Percentiles rank a stretch among this genome's conserved stretches.
phyloP scores from a whole-genome alignment of 2,329 filamentous ascomycete genomes.

The Cordyceps fumosorosea region DNA sequence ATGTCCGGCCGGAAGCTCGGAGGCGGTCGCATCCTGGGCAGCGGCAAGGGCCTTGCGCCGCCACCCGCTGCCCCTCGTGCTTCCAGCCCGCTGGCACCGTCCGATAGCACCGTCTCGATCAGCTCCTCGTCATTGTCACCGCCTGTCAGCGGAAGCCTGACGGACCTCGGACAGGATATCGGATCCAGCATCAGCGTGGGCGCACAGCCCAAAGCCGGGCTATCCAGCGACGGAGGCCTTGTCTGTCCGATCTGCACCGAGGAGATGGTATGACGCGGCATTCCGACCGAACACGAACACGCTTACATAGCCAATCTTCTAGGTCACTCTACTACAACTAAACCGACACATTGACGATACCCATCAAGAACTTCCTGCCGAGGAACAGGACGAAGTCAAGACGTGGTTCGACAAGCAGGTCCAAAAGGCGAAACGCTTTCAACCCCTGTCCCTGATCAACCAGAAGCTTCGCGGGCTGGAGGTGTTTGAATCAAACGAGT shows the following conservation, averaged over 20 bases:
- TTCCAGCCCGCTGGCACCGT: constrained; percentile 46
- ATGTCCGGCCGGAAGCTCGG: constrained; percentile 87
- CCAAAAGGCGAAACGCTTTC: constrained; percentile 85
- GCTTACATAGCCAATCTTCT: constrained; percentile 2
- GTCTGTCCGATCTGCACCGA: constrained; percentile 97
- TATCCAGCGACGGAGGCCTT: constrained; percentile 52
- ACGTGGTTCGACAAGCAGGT: constrained; percentile 97
- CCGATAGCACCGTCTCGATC: constrained; percentile 69
- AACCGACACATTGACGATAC: constrained; percentile 81
- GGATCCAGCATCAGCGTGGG: constrained; percentile 70
- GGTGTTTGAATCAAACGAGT: constrained; percentile 88
- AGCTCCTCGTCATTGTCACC: constrained; percentile 66
- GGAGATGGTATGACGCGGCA: constrained; percentile 71
- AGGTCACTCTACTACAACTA: constrained; percentile 88
- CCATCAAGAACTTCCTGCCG: constrained; percentile 81
- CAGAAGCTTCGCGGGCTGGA: constrained; percentile 90
- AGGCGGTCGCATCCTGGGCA: constrained; percentile 86
- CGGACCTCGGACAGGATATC: constrained; percentile 70
- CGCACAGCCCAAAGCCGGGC: constrained; percentile 45
- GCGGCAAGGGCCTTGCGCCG: constrained; percentile 73
- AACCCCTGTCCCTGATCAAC: constrained; percentile 83
- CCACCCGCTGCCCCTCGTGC: constrained; percentile 41
- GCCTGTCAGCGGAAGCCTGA: constrained; percentile 52
- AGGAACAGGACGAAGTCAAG: constrained; percentile 89
- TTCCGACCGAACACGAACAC: neutral